phyloP scores from a whole-genome alignment of 1,139 yeast genomes.

The Pneumocystis murina region DNA sequence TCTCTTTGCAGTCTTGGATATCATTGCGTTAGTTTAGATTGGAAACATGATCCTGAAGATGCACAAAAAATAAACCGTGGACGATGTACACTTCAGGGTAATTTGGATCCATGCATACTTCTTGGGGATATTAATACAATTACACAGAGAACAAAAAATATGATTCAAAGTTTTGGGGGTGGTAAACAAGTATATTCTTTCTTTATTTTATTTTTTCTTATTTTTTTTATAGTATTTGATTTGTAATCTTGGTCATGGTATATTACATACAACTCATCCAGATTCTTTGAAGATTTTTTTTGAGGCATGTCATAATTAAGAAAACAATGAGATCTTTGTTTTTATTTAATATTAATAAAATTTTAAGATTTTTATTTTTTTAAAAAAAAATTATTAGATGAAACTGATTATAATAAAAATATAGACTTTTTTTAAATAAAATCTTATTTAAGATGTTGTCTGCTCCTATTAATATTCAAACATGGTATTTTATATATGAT shows the following conservation, averaged over 20 bases:
- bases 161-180: conserved; percentile 83
- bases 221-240: conserved; percentile 31
- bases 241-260: conserved; percentile 92
- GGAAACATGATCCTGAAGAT: conserved; percentile 75
- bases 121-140: conserved; percentile 79
- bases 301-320: conserved; percentile 32
- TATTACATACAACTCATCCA: conserved; percentile 94
- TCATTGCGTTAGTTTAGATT: conserved; percentile 77
- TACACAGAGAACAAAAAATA: conserved; percentile 61
- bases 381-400: too few relatives aligned
- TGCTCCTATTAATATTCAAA: not conserved
- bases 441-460: not conserved
- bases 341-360: not conserved
- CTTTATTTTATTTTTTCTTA: conserved; percentile 24
- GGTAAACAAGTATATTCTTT: conserved; percentile 45
- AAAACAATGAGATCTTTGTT: not conserved
- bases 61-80: conserved; percentile 68
- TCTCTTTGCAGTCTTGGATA: conserved; percentile 74
- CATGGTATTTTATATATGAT: not conserved
- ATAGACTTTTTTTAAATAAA: too few relatives aligned
- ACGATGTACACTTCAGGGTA: conserved; percentile 83
- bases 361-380: not conserved
- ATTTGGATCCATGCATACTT: conserved; percentile 86
- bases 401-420: not conserved
- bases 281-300: conserved; percentile 72